Conservation (phyloP, 768 basidiomycete genomes). For the Panaeolus papilionaceus region DNA sequence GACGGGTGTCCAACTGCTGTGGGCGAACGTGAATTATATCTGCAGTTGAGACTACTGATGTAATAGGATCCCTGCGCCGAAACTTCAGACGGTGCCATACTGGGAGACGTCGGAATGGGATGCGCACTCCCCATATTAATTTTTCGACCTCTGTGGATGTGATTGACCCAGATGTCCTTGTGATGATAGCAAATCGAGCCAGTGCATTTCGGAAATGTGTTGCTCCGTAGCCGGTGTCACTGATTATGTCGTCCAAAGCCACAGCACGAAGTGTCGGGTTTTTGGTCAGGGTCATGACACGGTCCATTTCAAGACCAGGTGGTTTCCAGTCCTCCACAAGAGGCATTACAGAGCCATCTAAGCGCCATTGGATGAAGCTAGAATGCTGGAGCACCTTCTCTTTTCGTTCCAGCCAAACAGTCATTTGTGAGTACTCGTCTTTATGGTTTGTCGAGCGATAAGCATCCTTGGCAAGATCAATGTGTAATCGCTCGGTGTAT, state of each 20-base stretch:
- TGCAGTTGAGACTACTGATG: conserved; percentile 12
- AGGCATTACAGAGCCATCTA: conserved; percentile 15
- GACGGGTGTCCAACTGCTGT: conserved; percentile 16
- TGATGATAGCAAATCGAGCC: conserved; percentile 3
- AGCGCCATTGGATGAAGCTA: conserved; percentile 14
- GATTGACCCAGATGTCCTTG: conserved; percentile 11
- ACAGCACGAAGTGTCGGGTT: conserved; percentile 8
- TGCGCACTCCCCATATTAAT: conserved; percentile 14
- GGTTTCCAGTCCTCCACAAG: conserved; percentile 8
- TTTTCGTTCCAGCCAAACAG: conserved; percentile 38
- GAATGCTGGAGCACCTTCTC: conserved; percentile 19
- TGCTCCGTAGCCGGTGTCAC: conserved; percentile 11
- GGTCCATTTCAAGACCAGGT: conserved; percentile 13
- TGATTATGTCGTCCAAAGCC: neutral
- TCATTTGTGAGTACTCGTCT: conserved; percentile 46
- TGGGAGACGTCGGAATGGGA: conserved; percentile 20
- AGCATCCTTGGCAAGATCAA: conserved; percentile 33
- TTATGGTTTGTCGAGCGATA: conserved; percentile 25
- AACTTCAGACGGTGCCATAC: conserved; percentile 24
- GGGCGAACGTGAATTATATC: conserved; percentile 39
- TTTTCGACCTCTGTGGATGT: conserved; percentile 14
- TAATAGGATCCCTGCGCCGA: conserved; percentile 12
- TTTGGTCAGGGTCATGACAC: neutral
- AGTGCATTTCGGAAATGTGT: conserved; percentile 18
- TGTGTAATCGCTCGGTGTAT: conserved; percentile 35